Evolutionary conservation across 2,329 filamentous ascomycete genomes (phyloP).

Genomic region (Passalora sequoiae): DNA sequence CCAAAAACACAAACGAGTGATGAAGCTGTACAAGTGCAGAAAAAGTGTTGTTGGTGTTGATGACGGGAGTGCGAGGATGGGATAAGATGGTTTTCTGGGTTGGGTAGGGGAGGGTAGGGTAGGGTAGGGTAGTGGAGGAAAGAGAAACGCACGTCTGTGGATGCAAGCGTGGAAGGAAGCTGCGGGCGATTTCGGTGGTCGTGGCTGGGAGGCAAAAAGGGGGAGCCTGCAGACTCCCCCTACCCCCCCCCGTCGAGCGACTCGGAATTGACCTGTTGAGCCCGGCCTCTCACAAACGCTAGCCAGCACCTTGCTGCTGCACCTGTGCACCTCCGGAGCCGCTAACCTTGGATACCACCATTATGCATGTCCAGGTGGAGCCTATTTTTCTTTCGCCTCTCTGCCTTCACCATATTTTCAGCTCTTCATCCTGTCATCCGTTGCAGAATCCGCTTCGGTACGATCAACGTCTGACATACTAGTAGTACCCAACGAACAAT

Average conservation of each 20-base stretch:
- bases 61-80: slow-evolving; percentile 11
- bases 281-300: slow-evolving; percentile 6
- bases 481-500: too few species aligned
- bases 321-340: slow-evolving; percentile 4
- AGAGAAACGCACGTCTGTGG: slow-evolving; percentile 9
- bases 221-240: slow-evolving; percentile 6
- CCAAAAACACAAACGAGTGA: slow-evolving; percentile 1
- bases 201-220: slow-evolving; percentile 10
- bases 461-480: too few species aligned
- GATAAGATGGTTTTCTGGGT: too few species aligned
- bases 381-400: too few species aligned
- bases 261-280: slow-evolving; percentile 3
- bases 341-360: slow-evolving; percentile 12
- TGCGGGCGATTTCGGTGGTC: not conserved
- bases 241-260: too few species aligned
- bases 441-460: too few species aligned
- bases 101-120: too few species aligned
- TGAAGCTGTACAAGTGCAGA: not conserved
- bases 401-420: too few species aligned
- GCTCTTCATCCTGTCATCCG: too few species aligned
- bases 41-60: not conserved
- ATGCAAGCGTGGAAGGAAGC: slow-evolving; percentile 11
- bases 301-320: not conserved
- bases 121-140: slow-evolving; percentile 13
- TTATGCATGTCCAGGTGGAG: too few species aligned